phyloP scores from a whole-genome alignment of 78 protist species.

The Bodo saltans region DNA sequence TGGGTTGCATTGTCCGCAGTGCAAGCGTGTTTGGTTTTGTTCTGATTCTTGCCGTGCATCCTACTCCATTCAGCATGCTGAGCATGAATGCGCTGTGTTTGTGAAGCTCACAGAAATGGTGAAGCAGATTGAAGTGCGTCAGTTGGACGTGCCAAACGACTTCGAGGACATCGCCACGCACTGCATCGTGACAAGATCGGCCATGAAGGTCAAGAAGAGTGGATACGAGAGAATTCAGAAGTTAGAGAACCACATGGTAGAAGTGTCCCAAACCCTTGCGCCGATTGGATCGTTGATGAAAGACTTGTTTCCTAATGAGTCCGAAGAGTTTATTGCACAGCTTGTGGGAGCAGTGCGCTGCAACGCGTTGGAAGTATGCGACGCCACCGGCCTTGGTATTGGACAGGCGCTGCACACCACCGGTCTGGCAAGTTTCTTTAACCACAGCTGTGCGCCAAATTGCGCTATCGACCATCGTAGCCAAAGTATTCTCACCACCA shows the following conservation, averaged over 20 bases:
- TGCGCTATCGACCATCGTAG: neutral
- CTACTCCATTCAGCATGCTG: neutral
- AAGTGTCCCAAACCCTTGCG: neutral
- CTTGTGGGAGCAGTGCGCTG: neutral
- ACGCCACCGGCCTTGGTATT: neutral
- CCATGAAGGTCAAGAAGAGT: neutral
- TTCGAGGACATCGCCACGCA: neutral
- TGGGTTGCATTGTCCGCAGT: too few relatives aligned
- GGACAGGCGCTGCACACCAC: neutral
- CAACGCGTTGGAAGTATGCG: neutral
- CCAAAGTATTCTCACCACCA: neutral
- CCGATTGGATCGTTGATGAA: neutral
- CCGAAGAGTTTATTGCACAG: neutral
- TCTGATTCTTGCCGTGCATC: neutral
- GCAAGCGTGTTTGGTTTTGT: neutral
- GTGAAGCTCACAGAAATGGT: neutral
- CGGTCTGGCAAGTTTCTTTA: neutral
- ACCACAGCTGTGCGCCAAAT: neutral
- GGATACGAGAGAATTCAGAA: neutral
- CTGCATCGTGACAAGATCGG: neutral
- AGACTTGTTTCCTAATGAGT: neutral
- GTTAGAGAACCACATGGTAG: neutral
- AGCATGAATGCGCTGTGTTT: neutral
- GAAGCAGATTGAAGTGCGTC: neutral
- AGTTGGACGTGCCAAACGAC: neutral